phyloP scores from a whole-genome alignment of 345 rosid genomes.

The Pistacia integerrima region DNA sequence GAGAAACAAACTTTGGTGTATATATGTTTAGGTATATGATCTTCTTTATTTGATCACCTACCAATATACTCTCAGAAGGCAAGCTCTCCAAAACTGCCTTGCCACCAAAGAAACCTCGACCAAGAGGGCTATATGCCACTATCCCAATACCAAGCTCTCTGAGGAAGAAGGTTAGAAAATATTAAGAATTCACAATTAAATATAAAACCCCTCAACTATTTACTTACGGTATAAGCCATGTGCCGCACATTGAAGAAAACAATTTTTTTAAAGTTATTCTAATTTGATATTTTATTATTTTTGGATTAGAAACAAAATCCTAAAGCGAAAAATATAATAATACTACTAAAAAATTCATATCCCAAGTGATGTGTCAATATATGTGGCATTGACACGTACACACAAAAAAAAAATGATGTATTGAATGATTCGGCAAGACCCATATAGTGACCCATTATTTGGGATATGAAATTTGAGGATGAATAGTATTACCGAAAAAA shows the following conservation, averaged over 20 bases:
- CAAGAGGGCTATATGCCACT: constrained; percentile 47
- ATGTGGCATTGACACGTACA: no score
- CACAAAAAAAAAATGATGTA: no score
- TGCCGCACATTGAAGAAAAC: not conserved
- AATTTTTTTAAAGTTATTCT: not conserved
- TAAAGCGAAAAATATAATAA: no score
- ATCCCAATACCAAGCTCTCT: constrained; percentile 45
- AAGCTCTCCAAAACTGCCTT: constrained; percentile 41
- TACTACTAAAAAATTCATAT: no score
- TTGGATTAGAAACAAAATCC: no score
- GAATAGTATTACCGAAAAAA: no score
- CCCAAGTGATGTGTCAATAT: no score
- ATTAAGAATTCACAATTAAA: not conserved
- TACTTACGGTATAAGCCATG: not conserved
- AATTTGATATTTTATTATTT: no score
- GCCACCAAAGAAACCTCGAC: constrained; percentile 44
- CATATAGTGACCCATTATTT: no score
- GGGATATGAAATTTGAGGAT: no score
- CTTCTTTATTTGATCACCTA: not conserved
- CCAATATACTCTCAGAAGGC: constrained; percentile 32
- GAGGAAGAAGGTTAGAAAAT: not conserved
- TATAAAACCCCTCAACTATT: not conserved
- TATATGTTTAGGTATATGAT: not conserved
- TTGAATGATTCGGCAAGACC: no score
- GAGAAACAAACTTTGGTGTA: not conserved